phyloP scores from a whole-genome alignment of 2,329 filamentous ascomycete species.

The Thyridium curvatum region DNA sequence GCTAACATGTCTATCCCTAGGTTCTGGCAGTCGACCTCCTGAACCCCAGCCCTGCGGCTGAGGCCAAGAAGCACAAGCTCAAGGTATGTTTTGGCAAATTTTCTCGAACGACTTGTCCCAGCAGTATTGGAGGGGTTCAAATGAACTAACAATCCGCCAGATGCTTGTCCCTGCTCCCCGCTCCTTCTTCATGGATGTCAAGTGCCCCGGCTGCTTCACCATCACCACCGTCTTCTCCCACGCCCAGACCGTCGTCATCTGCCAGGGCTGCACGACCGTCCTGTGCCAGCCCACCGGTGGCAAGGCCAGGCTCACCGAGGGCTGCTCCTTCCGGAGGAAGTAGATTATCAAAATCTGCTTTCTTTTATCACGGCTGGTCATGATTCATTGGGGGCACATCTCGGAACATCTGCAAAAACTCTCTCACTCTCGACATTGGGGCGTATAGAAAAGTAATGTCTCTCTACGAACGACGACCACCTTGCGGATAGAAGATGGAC shows the following conservation, averaged over 20 bases:
- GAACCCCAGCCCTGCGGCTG: slow-evolving; percentile 95
- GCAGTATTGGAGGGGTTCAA: neutral
- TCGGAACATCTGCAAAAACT: slow-evolving; percentile 52
- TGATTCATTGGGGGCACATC: slow-evolving; percentile 48
- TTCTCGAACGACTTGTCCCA: slow-evolving; percentile 6
- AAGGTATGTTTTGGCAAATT: slow-evolving; percentile 61
- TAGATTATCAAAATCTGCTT: slow-evolving; percentile 54
- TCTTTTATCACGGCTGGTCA: slow-evolving; percentile 39
- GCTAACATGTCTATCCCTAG: slow-evolving; percentile 52
- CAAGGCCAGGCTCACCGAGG: slow-evolving; percentile 98
- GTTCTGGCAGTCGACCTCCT: slow-evolving; percentile 99
- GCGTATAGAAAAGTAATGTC: slow-evolving; percentile 22
- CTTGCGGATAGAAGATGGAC: slow-evolving; percentile 69
- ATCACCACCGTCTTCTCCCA: slow-evolving; percentile 99
- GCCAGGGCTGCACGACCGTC: slow-evolving; percentile 98
- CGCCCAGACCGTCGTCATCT: slow-evolving; percentile 99
- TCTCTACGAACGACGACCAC: slow-evolving; percentile 29
- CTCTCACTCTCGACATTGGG: slow-evolving; percentile 28
- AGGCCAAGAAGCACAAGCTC: slow-evolving; percentile 99
- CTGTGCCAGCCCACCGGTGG: slow-evolving; percentile 99
- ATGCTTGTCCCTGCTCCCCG: slow-evolving; percentile 91
- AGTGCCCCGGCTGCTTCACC: slow-evolving; percentile 99
- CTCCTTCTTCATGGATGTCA: slow-evolving; percentile 99
- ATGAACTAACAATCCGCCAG: slow-evolving; percentile 34
- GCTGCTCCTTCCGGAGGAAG: slow-evolving; percentile 99